A percentile compares a stretch with the other conserved stretches of the same genome.
Evolutionary conservation across 352 stramenopile species (phyloP).

Genomic region (Peronosclerospora sorghi): DNA sequence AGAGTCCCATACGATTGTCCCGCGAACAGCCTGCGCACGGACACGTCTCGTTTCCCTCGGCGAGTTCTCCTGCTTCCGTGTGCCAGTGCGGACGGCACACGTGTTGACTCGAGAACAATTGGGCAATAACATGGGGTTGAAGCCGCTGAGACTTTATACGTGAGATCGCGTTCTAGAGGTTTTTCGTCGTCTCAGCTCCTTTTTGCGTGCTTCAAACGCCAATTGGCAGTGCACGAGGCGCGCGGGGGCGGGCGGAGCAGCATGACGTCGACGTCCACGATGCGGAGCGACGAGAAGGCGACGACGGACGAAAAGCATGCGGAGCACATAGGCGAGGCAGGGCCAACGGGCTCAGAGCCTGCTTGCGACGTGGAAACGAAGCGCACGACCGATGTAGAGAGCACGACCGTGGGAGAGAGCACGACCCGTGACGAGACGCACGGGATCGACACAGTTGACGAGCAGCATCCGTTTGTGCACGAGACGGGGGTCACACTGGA

Average conservation of each 20-base stretch:
- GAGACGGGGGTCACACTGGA: not conserved
- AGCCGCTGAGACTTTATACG: no score
- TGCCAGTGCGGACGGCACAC: not conserved
- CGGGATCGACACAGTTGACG: not conserved
- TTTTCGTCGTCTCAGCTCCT: not conserved
- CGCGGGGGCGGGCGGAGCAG: not conserved
- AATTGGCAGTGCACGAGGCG: not conserved
- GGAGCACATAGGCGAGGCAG: not conserved
- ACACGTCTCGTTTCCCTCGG: no score
- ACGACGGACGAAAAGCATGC: not conserved
- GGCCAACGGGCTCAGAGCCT: no score
- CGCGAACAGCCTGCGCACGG: no score
- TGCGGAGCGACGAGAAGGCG: slow-evolving; percentile 1
- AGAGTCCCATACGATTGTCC: no score
- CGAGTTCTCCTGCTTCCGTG: no score
- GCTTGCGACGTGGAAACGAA: no score
- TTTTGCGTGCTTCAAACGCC: slow-evolving; percentile 8
- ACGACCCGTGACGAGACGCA: not conserved
- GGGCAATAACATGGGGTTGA: not conserved
- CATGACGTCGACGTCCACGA: slow-evolving; percentile 13
- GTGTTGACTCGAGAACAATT: not conserved
- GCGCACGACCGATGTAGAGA: no score
- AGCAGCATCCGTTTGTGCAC: not conserved
- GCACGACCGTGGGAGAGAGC: no score
- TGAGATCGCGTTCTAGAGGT: no score